These are phyloP conservation scores for Moniliophthora roreri DNA, from an alignment of 1,284 basidiomycete genomes.

Conservation along the genomic window DNA sequence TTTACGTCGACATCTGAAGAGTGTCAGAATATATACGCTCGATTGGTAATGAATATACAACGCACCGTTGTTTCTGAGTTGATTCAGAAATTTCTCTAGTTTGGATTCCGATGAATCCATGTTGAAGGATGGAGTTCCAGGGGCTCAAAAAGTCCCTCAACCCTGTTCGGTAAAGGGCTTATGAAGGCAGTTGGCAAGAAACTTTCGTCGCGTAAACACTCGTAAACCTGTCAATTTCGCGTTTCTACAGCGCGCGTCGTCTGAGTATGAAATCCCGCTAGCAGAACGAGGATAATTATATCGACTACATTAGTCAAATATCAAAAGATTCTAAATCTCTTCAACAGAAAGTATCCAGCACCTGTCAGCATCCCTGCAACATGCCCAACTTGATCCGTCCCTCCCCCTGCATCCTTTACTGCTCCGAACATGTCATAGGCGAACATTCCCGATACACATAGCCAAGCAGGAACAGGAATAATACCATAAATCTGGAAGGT, in stretches of 20 bases:
- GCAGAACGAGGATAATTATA: too few relatives aligned
- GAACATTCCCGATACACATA: slow-evolving; percentile 73
- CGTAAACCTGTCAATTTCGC: not conserved
- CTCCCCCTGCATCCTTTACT: slow-evolving; percentile 35
- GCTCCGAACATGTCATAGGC: slow-evolving; percentile 66
- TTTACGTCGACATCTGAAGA: slow-evolving; percentile 71
- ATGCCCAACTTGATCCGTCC: slow-evolving; percentile 73
- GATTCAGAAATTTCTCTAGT: slow-evolving; percentile 62
- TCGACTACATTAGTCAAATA: not conserved
- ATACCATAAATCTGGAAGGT: slow-evolving; percentile 82
- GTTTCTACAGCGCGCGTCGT: not conserved
- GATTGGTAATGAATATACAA: slow-evolving; percentile 11
- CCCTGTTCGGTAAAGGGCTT: not conserved
- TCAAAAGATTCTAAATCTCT: slow-evolving; percentile 34
- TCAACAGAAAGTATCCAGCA: slow-evolving; percentile 53
- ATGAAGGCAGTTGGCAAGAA: slow-evolving; percentile 7
- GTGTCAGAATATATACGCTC: slow-evolving; percentile 13
- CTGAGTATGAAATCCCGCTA: too few relatives aligned
- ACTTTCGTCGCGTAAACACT: slow-evolving; percentile 3
- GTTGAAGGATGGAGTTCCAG: slow-evolving; percentile 15
- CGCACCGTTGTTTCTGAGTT: slow-evolving; percentile 71
- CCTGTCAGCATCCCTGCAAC: slow-evolving; percentile 78
- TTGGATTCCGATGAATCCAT: slow-evolving; percentile 54
- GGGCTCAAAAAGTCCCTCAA: not conserved
- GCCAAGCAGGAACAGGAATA: slow-evolving; percentile 85